A percentile compares a stretch with the other conserved stretches of the same genome.
Evolutionary conservation across 2,329 filamentous ascomycete species (phyloP).

Genomic region (Aureobasidium sp.): DNA sequence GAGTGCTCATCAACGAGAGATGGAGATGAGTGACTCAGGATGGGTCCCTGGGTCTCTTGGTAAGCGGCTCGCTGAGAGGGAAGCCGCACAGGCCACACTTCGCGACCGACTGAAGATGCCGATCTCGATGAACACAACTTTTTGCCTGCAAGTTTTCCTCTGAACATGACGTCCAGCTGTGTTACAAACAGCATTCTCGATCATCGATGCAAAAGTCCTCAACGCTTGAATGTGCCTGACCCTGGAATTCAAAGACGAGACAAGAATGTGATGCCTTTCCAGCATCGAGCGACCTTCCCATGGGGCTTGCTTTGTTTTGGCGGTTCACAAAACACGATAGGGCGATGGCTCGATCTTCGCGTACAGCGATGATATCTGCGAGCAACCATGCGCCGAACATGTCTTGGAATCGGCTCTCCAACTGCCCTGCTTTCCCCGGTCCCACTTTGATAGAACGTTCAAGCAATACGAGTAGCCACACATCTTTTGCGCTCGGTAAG

Average conservation of each 20-base stretch:
- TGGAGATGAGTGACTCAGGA: neutral
- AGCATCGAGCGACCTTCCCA: neutral
- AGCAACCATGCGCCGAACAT: constrained; percentile 2
- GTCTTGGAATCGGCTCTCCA: neutral
- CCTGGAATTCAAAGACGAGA: no score
- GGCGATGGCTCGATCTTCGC: constrained; percentile 1
- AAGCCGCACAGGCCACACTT: neutral
- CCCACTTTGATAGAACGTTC: neutral
- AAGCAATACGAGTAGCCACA: neutral
- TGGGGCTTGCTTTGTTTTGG: neutral
- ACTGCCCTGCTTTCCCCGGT: neutral
- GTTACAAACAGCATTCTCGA: neutral
- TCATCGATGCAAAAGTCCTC: neutral
- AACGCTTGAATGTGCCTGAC: neutral
- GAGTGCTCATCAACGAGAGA: neutral
- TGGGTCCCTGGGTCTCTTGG: neutral
- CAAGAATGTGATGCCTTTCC: neutral
- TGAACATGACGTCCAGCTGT: neutral
- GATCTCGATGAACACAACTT: neutral
- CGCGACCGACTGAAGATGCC: neutral
- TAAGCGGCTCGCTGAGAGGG: neutral
- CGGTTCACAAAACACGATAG: neutral
- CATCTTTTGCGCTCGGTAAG: neutral
- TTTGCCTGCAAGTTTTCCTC: neutral
- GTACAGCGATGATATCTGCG: neutral